Conservation (phyloP, 805 yeast genomes). For the Kazachstania martiniae region DNA sequence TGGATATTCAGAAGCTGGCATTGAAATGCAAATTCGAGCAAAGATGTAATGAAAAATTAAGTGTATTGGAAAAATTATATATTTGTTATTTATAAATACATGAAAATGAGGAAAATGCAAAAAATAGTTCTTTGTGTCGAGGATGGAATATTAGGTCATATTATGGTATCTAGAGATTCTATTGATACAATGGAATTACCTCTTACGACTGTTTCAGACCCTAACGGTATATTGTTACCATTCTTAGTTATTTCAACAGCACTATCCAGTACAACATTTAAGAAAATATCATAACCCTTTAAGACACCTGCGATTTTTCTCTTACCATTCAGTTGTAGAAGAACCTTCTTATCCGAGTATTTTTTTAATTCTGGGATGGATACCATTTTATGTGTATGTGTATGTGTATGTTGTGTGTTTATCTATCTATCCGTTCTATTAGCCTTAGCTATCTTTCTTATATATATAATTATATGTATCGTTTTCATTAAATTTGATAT, state of each 20-base stretch:
- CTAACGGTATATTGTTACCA: constrained; percentile 46
- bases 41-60: too few relatives aligned
- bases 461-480: too few relatives aligned
- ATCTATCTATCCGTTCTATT: too few relatives aligned
- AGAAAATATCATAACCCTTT: constrained; percentile 75
- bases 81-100: too few relatives aligned
- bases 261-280: constrained; percentile 61
- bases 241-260: constrained; percentile 49
- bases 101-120: too few relatives aligned
- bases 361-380: constrained; percentile 53
- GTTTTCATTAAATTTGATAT: too few relatives aligned
- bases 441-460: too few relatives aligned
- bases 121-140: too few relatives aligned
- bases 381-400: too few relatives aligned
- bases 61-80: too few relatives aligned
- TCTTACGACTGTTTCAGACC: constrained; percentile 55
- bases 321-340: constrained; percentile 67
- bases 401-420: too few relatives aligned
- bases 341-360: constrained; percentile 67
- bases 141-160: background rate
- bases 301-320: constrained; percentile 71
- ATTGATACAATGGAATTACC: constrained; percentile 71
- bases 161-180: constrained; percentile 35
- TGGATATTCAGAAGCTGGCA: constrained; percentile 56
- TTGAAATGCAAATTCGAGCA: constrained; percentile 52